These are phyloP conservation scores for Haematococcus sp. DNA, from an alignment of 139 green algal genomes.

Conservation along the genomic window DNA sequence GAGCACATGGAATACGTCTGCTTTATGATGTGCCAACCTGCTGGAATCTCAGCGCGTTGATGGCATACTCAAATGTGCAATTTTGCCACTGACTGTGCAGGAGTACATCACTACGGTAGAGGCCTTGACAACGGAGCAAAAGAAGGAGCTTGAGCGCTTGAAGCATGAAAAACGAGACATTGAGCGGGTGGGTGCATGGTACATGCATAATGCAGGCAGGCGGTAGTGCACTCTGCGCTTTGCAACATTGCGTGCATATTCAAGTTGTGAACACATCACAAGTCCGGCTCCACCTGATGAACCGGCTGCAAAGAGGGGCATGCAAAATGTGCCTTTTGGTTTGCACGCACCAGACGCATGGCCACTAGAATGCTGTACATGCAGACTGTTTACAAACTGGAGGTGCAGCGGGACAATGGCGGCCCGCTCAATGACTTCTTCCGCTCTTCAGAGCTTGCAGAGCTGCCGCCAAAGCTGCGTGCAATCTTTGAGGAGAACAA, in stretches of 20 bases:
- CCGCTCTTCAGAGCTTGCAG: slow-evolving; percentile 16
- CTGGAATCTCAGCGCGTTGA: too few relatives aligned
- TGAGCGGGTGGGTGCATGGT: slow-evolving; percentile 17
- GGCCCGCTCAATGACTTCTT: slow-evolving; percentile 18
- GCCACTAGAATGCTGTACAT: background rate
- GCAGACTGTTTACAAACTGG: slow-evolving; percentile 2
- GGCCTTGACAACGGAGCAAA: slow-evolving; percentile 20
- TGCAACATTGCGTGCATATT: too few relatives aligned
- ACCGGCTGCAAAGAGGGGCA: too few relatives aligned
- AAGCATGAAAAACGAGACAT: slow-evolving; percentile 25
- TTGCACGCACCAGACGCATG: background rate
- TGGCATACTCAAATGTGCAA: background rate
- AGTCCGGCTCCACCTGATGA: too few relatives aligned
- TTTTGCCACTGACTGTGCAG: slow-evolving; percentile 6
- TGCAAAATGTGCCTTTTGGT: too few relatives aligned
- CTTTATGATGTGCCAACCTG: too few relatives aligned
- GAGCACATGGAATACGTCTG: too few relatives aligned
- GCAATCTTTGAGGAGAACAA: slow-evolving; percentile 44
- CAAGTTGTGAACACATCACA: too few relatives aligned
- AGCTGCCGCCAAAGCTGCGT: slow-evolving; percentile 32
- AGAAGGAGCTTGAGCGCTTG: slow-evolving; percentile 26
- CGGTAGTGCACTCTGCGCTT: too few relatives aligned
- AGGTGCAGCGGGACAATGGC: background rate
- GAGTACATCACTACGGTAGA: slow-evolving; percentile 37
- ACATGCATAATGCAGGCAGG: too few relatives aligned